A percentile compares a stretch with the other conserved stretches of the same genome.
Evolutionary conservation across 2,329 filamentous ascomycete genomes (phyloP).

Genomic region (Gyromitra esculenta): DNA sequence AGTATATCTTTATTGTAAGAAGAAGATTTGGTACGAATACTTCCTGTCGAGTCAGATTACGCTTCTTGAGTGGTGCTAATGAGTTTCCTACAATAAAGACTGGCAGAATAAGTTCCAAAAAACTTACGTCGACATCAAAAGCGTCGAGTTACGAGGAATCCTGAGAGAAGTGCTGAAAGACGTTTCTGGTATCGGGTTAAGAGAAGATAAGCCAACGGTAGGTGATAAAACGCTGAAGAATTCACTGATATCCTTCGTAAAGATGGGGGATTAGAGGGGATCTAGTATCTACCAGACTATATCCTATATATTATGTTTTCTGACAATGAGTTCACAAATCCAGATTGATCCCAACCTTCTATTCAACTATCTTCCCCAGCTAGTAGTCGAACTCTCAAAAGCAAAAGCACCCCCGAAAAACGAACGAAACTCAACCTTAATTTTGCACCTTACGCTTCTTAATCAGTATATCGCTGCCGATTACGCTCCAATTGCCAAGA

Average conservation of each 20-base stretch:
- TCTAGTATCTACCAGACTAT: neutral
- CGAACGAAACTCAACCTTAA: constrained; percentile 70
- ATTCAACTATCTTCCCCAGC: constrained; percentile 68
- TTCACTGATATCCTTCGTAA: neutral
- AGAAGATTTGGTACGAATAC: constrained; percentile 81
- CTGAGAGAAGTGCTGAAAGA: constrained; percentile 77
- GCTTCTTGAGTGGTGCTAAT: constrained; percentile 41
- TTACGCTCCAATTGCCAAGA: constrained; percentile 80
- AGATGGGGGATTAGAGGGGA: neutral
- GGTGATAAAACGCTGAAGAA: constrained; percentile 73
- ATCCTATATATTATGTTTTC: constrained; percentile 2
- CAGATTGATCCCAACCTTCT: constrained; percentile 64
- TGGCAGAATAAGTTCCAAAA: constrained; percentile 57
- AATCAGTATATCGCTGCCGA: constrained; percentile 82
- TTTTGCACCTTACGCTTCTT: constrained; percentile 75
- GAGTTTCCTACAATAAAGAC: constrained; percentile 31
- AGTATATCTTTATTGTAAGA: constrained; percentile 83
- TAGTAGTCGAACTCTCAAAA: constrained; percentile 73
- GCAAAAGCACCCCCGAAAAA: constrained; percentile 67
- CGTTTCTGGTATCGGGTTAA: constrained; percentile 79
- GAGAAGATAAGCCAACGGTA: constrained; percentile 79
- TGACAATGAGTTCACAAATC: constrained; percentile 32
- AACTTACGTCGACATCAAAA: constrained; percentile 85
- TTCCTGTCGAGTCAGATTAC: constrained; percentile 72
- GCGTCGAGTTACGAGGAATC: constrained; percentile 77